Base-by-base conservation (phyloP, 2,329 filamentous ascomycete genomes). In the Dothiorella sarmentorum region DNA sequence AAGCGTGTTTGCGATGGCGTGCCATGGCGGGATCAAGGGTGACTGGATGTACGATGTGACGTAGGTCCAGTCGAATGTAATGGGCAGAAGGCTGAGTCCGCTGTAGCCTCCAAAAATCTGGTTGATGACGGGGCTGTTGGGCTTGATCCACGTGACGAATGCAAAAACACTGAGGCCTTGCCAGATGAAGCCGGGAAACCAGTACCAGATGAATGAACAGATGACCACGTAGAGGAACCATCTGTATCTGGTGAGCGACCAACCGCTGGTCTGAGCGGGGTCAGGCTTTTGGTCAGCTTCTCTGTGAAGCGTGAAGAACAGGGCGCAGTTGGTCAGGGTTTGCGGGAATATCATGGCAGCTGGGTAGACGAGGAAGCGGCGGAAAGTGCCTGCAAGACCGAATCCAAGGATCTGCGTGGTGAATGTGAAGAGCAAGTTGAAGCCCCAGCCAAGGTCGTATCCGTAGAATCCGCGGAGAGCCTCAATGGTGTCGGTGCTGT, bases 1-100 rank as follows among this genome's bases (percentile, higher is more conserved):
- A 6, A 59, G 20, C 2, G 57, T 59, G 67, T 91, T 91, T 59
- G 84, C 86, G 63, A 90, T 90, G 7, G 86, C 87, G 11, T 63
- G 62, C 60, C 61, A 64, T 10, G 65, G 64, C 2, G 63, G 63
- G 43, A 66, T 61, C 56, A 67, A 55, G 1, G 64, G 64, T 1
- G 57, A 59, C 10, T 37, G 47, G 17, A 59, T 55, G 29, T 59
- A 59, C 3, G 57, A 35, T 6, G 66, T 63, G 35, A 73, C 72
- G 68, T 71, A 75, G 4, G 63, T 67, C 67, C 67, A 69, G 45
- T 69, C 67, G 26, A 69, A 64, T 6, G 67, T 67, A 15, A 69
- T 59, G 4, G 66, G 66, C 22, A 62, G 29, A 6, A 59, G 29
- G 1, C 37, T 37, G 4, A 59, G 22, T 6, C 57, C 57, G 2